Conservation (phyloP, 169 alveolate species). For the Cryptosporidium ryanae region DNA sequence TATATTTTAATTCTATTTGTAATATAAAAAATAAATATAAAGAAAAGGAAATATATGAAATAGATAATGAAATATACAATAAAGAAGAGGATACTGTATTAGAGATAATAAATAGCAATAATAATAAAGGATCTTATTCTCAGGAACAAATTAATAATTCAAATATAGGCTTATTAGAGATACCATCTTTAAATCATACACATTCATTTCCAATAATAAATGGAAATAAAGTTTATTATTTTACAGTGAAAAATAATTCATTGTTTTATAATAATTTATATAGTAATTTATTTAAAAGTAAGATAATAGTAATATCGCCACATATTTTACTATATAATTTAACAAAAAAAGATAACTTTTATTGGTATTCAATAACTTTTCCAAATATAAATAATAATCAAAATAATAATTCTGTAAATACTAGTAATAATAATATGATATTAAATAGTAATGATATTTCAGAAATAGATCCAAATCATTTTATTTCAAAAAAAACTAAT, state of each 20-base stretch:
- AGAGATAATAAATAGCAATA: conserved; percentile 30
- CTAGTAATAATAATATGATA: no score
- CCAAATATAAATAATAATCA: conserved; percentile 4
- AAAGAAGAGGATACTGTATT: conserved; percentile 29
- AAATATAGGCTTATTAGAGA: conserved; percentile 48
- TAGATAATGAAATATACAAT: conserved; percentile 1
- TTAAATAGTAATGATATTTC: not conserved
- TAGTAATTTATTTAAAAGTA: not conserved
- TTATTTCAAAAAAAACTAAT: not conserved
- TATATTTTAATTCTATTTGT: conserved; percentile 19
- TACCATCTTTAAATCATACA: conserved; percentile 19
- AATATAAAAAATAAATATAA: conserved; percentile 9
- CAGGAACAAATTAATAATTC: not conserved
- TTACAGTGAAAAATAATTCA: conserved; percentile 37
- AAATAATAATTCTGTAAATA: no score
- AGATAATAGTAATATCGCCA: conserved; percentile 33
- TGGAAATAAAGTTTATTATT: conserved; percentile 27
- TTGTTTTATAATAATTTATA: conserved; percentile 37
- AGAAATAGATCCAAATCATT: conserved; percentile 15
- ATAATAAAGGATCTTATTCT: not conserved
- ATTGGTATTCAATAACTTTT: conserved; percentile 30
- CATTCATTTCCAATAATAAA: conserved; percentile 62
- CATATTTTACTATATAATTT: conserved; percentile 15
- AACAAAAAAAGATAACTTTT: conserved; percentile 14
- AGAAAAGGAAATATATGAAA: not conserved